Evolutionary conservation across 352 stramenopile genomes (phyloP).

Genomic region (Phytopythium chamaehyphon): DNA sequence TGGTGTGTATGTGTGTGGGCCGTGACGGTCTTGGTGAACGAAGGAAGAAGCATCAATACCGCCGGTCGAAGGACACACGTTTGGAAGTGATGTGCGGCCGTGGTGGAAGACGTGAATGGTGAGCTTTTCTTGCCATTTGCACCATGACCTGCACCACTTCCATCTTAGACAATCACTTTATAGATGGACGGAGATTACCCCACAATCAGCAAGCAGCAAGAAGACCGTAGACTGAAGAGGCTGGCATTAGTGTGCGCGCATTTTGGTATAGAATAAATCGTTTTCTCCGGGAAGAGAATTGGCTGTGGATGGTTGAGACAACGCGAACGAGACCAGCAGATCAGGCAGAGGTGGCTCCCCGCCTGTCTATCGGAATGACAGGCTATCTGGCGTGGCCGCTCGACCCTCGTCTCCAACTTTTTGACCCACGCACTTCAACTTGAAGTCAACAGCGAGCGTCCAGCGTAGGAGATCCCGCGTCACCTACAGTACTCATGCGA

Average conservation of each 20-base stretch:
- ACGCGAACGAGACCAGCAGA: neutral
- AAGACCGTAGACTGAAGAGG: slow-evolving; percentile 7
- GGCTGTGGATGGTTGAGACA: no score
- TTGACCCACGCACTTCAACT: slow-evolving; percentile 3
- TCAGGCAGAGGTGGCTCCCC: neutral
- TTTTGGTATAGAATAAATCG: slow-evolving; percentile 12
- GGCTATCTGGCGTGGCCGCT: neutral
- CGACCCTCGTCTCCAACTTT: no score
- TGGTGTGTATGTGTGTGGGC: neutral
- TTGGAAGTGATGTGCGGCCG: neutral
- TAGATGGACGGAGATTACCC: slow-evolving; percentile 2
- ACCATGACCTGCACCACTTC: neutral
- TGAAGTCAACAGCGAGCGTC: neutral
- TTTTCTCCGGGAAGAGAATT: neutral
- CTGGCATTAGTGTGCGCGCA: slow-evolving; percentile 1
- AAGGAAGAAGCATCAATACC: slow-evolving; percentile 1
- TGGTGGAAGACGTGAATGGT: no score
- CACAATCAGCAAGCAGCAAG: slow-evolving; percentile 1
- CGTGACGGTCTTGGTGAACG: neutral
- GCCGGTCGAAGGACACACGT: neutral
- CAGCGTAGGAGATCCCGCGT: neutral
- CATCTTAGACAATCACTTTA: slow-evolving; percentile 6
- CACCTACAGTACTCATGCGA: no score
- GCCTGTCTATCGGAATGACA: neutral
- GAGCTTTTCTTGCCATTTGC: no score